phyloP scores from a whole-genome alignment of 352 stramenopile genomes.

The Phytopythium chamaehyphon region DNA sequence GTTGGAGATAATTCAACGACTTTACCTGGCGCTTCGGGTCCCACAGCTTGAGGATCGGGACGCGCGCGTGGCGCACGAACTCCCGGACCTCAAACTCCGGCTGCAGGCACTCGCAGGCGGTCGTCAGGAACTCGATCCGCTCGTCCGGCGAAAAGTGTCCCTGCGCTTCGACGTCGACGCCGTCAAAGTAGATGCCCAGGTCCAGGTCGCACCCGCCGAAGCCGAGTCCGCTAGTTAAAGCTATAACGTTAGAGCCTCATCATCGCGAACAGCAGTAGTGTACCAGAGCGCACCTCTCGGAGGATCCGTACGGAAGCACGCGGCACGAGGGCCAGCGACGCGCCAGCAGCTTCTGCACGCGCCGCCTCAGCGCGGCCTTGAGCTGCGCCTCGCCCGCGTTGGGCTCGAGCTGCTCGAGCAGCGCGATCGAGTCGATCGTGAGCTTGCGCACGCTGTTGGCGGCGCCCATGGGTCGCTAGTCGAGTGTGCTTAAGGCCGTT shows the following conservation, averaged over 20 bases:
- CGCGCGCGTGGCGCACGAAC: conserved; percentile 70
- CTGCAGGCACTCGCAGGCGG: conserved; percentile 35
- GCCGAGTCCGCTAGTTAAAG: conserved; percentile 60
- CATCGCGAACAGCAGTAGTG: no score
- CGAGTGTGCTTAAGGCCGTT: neutral
- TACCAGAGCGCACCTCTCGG: conserved; percentile 56
- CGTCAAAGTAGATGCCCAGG: conserved; percentile 79
- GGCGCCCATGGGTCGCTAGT: conserved; percentile 45
- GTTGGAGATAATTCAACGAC: no score
- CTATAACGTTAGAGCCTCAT: no score
- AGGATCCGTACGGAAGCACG: conserved; percentile 73
- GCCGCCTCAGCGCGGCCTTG: conserved; percentile 41
- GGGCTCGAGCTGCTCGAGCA: conserved; percentile 82
- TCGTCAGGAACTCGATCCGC: conserved; percentile 50
- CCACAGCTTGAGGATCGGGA: conserved; percentile 80
- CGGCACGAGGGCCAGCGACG: conserved; percentile 55
- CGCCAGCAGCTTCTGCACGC: conserved; percentile 51
- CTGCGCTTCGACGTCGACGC: conserved; percentile 52
- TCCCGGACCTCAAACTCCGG: conserved; percentile 54
- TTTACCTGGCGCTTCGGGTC: conserved; percentile 52
- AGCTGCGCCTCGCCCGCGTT: conserved; percentile 40
- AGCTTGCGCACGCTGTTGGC: conserved; percentile 78
- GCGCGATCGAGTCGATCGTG: conserved; percentile 71
- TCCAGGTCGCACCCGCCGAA: conserved; percentile 80
- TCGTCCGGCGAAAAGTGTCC: conserved; percentile 54